These are phyloP conservation scores for Salvia hispanica DNA, from an alignment of 257 asterid genomes.

Conservation along the genomic window DNA sequence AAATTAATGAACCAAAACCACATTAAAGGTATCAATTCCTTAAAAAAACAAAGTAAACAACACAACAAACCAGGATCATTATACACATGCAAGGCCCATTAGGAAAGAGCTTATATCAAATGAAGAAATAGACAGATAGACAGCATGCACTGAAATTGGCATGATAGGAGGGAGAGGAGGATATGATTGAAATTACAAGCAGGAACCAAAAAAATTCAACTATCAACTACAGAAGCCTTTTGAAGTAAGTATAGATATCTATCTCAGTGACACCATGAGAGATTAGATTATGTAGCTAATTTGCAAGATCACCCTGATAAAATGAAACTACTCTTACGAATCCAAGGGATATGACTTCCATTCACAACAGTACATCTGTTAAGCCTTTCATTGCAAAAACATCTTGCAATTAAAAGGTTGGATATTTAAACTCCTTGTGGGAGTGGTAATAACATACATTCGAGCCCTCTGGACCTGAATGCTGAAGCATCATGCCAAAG, in stretches of 20 bases:
- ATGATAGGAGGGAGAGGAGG: not conserved
- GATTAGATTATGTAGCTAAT: not conserved
- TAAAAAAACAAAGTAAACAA: conserved; percentile 2
- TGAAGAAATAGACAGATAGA: conserved; percentile 11
- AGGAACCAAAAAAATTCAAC: not conserved
- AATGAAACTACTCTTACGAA: not conserved
- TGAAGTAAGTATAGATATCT: not conserved
- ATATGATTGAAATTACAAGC: not conserved
- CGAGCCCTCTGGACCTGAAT: not conserved
- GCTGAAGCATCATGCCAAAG: not conserved
- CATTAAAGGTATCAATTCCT: conserved; percentile 8
- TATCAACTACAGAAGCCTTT: not conserved
- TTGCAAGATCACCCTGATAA: not conserved
- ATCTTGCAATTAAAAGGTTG: not conserved
- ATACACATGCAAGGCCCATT: conserved; percentile 3
- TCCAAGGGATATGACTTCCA: not conserved
- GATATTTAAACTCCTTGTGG: not conserved
- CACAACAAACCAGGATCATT: not conserved
- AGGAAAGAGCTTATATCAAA: not conserved
- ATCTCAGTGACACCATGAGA: not conserved
- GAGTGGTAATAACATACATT: not conserved
- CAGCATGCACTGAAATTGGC: not conserved
- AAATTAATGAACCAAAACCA: conserved; percentile 10
- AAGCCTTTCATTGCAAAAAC: not conserved
- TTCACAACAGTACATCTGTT: not conserved